Base-by-base conservation (phyloP, 768 basidiomycete species). In the Rhodotorula graminis region DNA sequence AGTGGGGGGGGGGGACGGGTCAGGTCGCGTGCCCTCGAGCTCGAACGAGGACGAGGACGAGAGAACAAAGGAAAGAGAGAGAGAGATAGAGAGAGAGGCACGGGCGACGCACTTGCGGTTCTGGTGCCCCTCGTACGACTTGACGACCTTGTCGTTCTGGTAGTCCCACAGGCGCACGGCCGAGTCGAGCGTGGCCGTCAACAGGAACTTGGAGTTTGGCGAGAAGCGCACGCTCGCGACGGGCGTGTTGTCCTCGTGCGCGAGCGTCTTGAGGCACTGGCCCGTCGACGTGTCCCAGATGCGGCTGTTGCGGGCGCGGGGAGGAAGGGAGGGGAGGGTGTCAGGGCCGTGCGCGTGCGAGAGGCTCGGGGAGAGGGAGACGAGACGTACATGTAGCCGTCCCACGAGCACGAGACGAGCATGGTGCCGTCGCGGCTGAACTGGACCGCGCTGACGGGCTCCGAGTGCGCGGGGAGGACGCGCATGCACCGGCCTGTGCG, bases 261-360 rank as follows among this genome's bases (percentile, higher is more conserved):
- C 94, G 59, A 99, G 82, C 3, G 96, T 98, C 81, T 96, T 98
- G 62, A 99, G 84, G 81, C 96, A 99, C 82, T 99, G 96, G 4
- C 95, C 96, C 7, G 94, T 95, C 67, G 93, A 88, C 0, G 92
- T 89, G 79, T 99, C 95, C 96, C 96, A 99, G 70, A 98, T 87
- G 69, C 96, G 94, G 79, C 95, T 99, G 78, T 37, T 37, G 37
- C 4, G 37, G 37, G 37, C 37, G 12, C 40, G 31, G 31, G 46
- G 44, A n/a, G 18, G 25, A 11, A 6, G 52, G 33, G 2, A 56
- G 44, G 12, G 29, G 47, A 31, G n/a, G 5, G 37, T 4, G 37
- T 37, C 37, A 37, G 37, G 37, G 9, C 37, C 37, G 37, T 37
- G 37, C 37, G n/a, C n/a, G n/a, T n/a, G n/a, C 2, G 46, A 15